Evolutionary conservation across 2,329 filamentous ascomycete species (phyloP), one percentile per base, ranked within the genome.

Genomic region (Xylaria sp.): DNA sequence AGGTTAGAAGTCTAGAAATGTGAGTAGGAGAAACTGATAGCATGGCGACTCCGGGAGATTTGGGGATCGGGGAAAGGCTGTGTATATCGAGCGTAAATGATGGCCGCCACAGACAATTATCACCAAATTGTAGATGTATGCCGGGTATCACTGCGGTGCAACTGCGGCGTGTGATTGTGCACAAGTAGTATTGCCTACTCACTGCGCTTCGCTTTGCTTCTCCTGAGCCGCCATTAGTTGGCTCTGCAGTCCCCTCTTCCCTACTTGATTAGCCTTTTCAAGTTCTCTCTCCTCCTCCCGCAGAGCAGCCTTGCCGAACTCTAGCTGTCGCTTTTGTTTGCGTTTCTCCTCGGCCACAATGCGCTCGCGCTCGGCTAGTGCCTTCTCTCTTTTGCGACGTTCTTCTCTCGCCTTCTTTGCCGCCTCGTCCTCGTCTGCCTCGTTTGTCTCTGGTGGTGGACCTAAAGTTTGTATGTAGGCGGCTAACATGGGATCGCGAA

Each of bases 201-300:
- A 65, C 21, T 52, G 25, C 31, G 49, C 43, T 2, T 54, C 57
- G 29, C 37, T 46, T 13, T 43, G 59, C 19, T 67, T 54, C 57
- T 68, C 68, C 51, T 67, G 66, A 40, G 66, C 71, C n/a, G 72
- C 74, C 52, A 76, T 70, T 58, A 91, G 70, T 72, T 91, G 87
- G 23, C 82, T 84, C 70, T 85, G 84, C 66, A 92, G 64, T 0
- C 89, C 90, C 62, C 82, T 85, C 74, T 89, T 91, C 0, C 84
- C 83, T 11, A 92, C 83, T 60, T 83, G 83, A 87, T 91, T 89
- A 1, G 90, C 90, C 64, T 81, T 79, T 70, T 90, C 84, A 57
- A 92, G 76, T 70, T 91, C 87, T 65, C 82, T 80, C 75, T 92
- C 89, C 66, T 88, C 87, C 59, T 90, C 88, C 35, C 85, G 78